These are phyloP conservation scores for Mycena albidolilacea DNA, from an alignment of 768 basidiomycete species.

Conservation along the genomic window DNA sequence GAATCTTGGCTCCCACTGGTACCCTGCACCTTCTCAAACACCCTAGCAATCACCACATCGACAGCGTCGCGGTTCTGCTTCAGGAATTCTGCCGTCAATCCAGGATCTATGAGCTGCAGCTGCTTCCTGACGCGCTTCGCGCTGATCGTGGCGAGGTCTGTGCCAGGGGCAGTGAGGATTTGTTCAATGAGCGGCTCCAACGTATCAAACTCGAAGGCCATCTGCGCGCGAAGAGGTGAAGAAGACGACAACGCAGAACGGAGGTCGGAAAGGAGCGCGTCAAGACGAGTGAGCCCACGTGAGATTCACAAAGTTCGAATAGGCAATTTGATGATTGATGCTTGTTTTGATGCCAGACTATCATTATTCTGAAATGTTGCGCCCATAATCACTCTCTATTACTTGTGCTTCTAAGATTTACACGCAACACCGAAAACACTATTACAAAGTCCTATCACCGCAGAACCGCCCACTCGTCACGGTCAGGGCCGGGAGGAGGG, in stretches of 20 bases:
- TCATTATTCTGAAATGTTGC: no score
- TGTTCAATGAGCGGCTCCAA: conserved; percentile 75
- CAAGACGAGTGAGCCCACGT: background rate
- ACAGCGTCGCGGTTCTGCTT: conserved; percentile 79
- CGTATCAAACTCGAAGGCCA: conserved; percentile 67
- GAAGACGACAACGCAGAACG: background rate
- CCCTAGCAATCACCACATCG: conserved; percentile 75
- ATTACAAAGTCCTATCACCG: conserved; percentile 53
- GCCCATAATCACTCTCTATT: conserved; percentile 19
- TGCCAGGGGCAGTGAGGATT: conserved; percentile 84
- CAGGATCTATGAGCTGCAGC: conserved; percentile 67
- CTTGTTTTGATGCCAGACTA: no score
- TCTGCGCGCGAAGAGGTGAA: conserved; percentile 45
- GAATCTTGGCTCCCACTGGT: conserved; percentile 49
- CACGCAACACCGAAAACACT: conserved; percentile 27
- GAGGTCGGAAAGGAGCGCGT: background rate
- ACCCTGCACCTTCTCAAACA: conserved; percentile 71
- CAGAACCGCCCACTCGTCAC: conserved; percentile 77
- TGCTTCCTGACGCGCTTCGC: conserved; percentile 92
- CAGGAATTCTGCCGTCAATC: conserved; percentile 71
- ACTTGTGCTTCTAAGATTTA: conserved; percentile 29
- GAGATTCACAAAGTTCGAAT: conserved; percentile 1
- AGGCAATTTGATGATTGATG: background rate
- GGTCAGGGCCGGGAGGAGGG: conserved; percentile 73
- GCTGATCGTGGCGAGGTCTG: conserved; percentile 84